phyloP scores from a whole-genome alignment of 257 asterid species.

The Plantago elongata region DNA sequence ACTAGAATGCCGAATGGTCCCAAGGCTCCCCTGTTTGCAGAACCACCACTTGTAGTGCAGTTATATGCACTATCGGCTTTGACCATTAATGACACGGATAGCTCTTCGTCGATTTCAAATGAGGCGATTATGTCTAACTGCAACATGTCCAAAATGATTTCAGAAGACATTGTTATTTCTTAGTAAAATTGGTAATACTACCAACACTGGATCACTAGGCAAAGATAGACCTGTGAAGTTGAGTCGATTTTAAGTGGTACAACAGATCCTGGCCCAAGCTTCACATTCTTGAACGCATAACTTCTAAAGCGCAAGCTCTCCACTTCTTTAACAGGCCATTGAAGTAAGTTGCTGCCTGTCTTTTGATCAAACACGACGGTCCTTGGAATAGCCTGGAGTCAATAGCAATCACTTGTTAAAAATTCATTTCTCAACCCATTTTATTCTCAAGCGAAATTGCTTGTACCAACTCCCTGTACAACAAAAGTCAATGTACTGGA shows the following conservation, averaged over 20 bases:
- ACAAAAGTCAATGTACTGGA: too few relatives aligned
- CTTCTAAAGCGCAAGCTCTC: not conserved
- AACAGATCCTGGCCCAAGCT: constrained; percentile 13
- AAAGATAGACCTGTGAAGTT: constrained; percentile 6
- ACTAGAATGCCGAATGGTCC: constrained; percentile 85
- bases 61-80: constrained; percentile 34
- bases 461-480: too few relatives aligned
- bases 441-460: too few relatives aligned
- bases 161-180: not conserved
- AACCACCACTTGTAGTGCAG: constrained; percentile 69
- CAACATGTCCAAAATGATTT: constrained; percentile 9
- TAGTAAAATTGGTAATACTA: not conserved
- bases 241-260: constrained; percentile 4
- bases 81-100: constrained; percentile 21
- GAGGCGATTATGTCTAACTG: constrained; percentile 67
- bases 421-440: too few relatives aligned
- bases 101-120: constrained; percentile 43
- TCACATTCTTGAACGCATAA: constrained; percentile 1
- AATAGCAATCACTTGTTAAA: too few relatives aligned
- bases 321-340: constrained; percentile 12
- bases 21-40: constrained; percentile 52
- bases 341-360: constrained; percentile 1
- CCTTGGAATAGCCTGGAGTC: constrained; percentile 9
- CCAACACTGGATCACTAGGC: not conserved
- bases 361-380: not conserved